Evolutionary conservation across 352 stramenopile genomes (phyloP).

Genomic region (Pythium sukuiense): DNA sequence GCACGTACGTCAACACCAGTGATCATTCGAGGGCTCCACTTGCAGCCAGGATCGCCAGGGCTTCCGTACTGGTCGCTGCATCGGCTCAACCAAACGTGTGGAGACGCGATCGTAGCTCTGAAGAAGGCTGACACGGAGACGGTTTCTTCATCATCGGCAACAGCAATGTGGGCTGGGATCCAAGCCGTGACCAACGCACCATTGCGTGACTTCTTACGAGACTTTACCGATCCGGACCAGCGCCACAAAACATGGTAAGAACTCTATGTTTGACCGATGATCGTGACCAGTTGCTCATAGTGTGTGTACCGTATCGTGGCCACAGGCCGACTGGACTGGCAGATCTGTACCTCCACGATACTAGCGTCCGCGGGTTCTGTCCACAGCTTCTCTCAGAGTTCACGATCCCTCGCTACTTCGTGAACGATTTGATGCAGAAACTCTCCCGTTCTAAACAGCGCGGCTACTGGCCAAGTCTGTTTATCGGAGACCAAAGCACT

Average conservation of each 20-base stretch:
- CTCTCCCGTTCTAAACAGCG: slow-evolving; percentile 24
- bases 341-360: slow-evolving; percentile 41
- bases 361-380: slow-evolving; percentile 33
- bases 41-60: slow-evolving; percentile 20
- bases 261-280: not conserved
- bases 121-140: slow-evolving; percentile 15
- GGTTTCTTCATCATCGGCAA: not conserved
- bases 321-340: slow-evolving; percentile 20
- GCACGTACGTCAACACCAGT: slow-evolving; percentile 28
- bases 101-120: slow-evolving; percentile 18
- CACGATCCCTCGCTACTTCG: slow-evolving; percentile 33
- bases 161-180: slow-evolving; percentile 26
- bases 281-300: not conserved
- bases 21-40: slow-evolving; percentile 33
- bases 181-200: slow-evolving; percentile 10
- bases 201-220: slow-evolving; percentile 17
- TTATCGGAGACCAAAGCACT: slow-evolving; percentile 34
- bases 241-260: not conserved
- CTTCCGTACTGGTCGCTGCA: slow-evolving; percentile 31
- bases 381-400: slow-evolving; percentile 32
- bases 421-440: slow-evolving; percentile 25
- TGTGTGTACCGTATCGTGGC: no score
- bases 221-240: slow-evolving; percentile 10
- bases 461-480: slow-evolving; percentile 44
- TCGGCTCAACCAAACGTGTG: slow-evolving; percentile 19